Evolutionary conservation across 495 filamentous ascomycete genomes (phyloP).

Genomic region (Neurospora sp.): DNA sequence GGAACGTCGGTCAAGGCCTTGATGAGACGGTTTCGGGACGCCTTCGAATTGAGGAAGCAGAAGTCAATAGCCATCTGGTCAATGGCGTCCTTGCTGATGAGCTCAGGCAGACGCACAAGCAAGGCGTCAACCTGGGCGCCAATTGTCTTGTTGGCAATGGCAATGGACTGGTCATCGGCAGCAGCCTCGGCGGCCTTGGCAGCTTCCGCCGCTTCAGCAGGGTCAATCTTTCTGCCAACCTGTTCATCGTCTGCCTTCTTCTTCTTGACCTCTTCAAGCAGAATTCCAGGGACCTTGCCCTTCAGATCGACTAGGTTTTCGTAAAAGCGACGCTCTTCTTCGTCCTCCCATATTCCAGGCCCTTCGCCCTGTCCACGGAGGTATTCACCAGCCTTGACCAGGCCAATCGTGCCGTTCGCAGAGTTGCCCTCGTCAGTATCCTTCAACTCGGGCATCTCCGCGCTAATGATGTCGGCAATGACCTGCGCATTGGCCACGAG

Average conservation of each 20-base stretch:
- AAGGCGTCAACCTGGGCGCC: constrained; percentile 93
- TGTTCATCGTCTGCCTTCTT: constrained; percentile 76
- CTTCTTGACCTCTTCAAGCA: constrained; percentile 91
- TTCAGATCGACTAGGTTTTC: constrained; percentile 94
- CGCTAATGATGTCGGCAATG: constrained; percentile 75
- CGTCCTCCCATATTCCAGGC: constrained; percentile 98
- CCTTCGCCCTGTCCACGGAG: constrained; percentile 82
- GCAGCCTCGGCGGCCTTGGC: constrained; percentile 37
- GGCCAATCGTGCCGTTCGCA: constrained; percentile 70
- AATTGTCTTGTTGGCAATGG: constrained; percentile 94
- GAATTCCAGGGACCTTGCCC: constrained; percentile 84
- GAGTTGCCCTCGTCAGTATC: constrained; percentile 62
- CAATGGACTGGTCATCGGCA: constrained; percentile 76
- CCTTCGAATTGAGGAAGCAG: constrained; percentile 97
- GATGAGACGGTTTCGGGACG: constrained; percentile 84
- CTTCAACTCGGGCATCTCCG: constrained; percentile 90
- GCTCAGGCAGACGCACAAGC: constrained; percentile 74
- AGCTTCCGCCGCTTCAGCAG: constrained; percentile 40
- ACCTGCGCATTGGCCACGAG: constrained; percentile 84
- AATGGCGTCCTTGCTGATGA: constrained; percentile 82
- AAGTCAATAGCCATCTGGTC: constrained; percentile 92
- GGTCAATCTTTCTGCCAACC: constrained; percentile 46
- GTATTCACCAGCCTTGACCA: constrained; percentile 91
- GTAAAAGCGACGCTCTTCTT: constrained; percentile 95
- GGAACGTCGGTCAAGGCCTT: constrained; percentile 92